Evolutionary conservation across 441 rosid genomes (phyloP).

Genomic region (Pelargonium australe): DNA sequence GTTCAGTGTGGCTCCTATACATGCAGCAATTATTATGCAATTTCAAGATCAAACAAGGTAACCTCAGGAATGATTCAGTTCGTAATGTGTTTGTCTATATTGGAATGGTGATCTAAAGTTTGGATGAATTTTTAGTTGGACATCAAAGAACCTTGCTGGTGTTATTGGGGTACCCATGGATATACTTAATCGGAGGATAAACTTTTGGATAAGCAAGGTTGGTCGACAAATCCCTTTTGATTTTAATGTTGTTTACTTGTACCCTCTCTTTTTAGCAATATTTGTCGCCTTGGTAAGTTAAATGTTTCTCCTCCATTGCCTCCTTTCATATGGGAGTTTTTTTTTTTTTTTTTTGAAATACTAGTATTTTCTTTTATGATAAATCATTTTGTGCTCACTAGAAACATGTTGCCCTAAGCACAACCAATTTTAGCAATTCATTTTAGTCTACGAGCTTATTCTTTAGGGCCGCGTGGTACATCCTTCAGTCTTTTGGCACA

Average conservation of each 20-base stretch:
- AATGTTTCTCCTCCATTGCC: neutral
- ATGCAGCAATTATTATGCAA: slow-evolving; percentile 88
- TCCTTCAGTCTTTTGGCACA: too few species aligned
- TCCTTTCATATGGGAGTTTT: too few species aligned
- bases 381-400: too few species aligned
- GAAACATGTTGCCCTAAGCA: too few species aligned
- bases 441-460: too few species aligned
- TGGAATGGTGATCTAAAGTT: slow-evolving; percentile 5
- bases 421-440: too few species aligned
- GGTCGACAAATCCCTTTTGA: neutral
- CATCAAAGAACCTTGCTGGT: slow-evolving; percentile 59
- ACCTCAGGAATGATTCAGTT: slow-evolving; percentile 14
- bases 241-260: neutral
- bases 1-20: slow-evolving; percentile 77
- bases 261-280: neutral
- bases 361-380: too few species aligned
- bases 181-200: slow-evolving; percentile 61
- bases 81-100: neutral
- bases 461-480: too few species aligned
- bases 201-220: slow-evolving; percentile 95
- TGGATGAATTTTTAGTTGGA: slow-evolving; percentile 54
- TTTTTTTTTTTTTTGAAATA: too few species aligned
- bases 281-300: neutral
- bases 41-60: slow-evolving; percentile 86
- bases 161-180: slow-evolving; percentile 70